Percentiles rank a stretch among this genome's conserved stretches.
Conservation (phyloP, 2,329 filamentous ascomycete genomes). For the Cladosporium sp. region DNA sequence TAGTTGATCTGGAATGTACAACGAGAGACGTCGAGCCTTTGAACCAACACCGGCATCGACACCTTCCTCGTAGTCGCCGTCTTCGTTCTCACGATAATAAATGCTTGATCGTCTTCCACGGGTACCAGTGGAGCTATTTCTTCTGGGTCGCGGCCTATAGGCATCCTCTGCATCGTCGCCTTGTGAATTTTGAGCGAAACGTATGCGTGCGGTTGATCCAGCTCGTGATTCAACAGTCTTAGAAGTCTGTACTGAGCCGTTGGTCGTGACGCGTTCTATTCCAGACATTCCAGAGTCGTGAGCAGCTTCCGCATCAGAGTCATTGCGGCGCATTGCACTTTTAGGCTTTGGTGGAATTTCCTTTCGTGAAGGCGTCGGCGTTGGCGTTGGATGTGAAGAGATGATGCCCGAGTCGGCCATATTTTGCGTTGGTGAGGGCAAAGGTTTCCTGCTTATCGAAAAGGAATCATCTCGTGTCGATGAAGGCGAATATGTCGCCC, state of each 20-base stretch:
- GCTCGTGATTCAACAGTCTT: background rate
- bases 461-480: background rate
- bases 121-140: conserved; percentile 25
- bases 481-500: background rate
- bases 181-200: conserved; percentile 2
- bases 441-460: background rate
- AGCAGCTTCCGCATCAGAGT: background rate
- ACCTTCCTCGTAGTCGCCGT: conserved; percentile 24
- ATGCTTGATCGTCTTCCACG: conserved; percentile 29
- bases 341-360: background rate
- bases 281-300: conserved; percentile 7
- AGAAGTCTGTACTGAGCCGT: conserved; percentile 5
- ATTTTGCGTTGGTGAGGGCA: conserved; percentile 1
- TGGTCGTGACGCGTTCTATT: conserved; percentile 7
- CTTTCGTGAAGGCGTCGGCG: background rate
- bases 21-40: conserved; percentile 32
- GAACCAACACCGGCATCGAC: conserved; percentile 32
- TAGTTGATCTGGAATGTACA: conserved; percentile 26
- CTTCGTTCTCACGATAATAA: conserved; percentile 26
- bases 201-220: conserved; percentile 4
- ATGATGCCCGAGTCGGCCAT: background rate
- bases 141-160: conserved; percentile 16
- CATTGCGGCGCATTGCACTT: conserved; percentile 9
- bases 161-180: background rate
- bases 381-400: background rate